A percentile compares a stretch with the other conserved stretches of the same genome.
Conservation (phyloP, 2,329 filamentous ascomycete species). For the Pseudocercospora fijiensis region DNA sequence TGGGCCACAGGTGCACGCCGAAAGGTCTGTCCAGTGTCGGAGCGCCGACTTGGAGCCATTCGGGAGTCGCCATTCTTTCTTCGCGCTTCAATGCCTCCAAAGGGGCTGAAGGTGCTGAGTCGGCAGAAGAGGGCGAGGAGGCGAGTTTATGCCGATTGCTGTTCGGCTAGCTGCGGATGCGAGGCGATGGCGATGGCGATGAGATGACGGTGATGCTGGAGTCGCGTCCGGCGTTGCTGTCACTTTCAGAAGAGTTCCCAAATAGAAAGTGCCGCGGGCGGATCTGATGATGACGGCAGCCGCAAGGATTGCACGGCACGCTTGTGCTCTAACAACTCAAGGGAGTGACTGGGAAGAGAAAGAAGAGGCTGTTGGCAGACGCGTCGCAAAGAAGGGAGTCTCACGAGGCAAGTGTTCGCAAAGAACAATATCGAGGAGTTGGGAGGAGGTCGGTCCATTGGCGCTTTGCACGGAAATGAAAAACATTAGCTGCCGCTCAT, state of each 20-base stretch:
- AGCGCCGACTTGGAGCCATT: conserved; percentile 56
- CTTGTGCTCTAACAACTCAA: not conserved
- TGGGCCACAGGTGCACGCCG: conserved; percentile 86
- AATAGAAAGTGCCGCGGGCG: conserved; percentile 5
- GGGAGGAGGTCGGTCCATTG: not conserved
- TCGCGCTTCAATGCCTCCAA: not conserved
- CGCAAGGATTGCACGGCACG: conserved; percentile 3
- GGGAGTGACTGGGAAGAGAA: conserved; percentile 3
- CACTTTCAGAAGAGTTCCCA: not conserved
- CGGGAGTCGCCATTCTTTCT: conserved; percentile 48
- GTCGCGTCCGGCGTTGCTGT: not conserved
- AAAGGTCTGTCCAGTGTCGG: conserved; percentile 91
- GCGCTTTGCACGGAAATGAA: not conserved
- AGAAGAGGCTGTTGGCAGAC: not conserved
- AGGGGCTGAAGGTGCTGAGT: not conserved
- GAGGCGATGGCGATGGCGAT: not conserved
- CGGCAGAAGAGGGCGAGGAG: not conserved
- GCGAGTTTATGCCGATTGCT: not conserved
- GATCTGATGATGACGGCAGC: conserved; percentile 6
- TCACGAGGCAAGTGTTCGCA: not conserved
- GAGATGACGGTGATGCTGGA: not conserved
- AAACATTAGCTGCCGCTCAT: not conserved
- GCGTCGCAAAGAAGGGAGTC: not conserved
- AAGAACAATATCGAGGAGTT: not conserved
- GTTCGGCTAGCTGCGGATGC: not conserved